Evolutionary conservation across 345 rosid species (phyloP), one percentile per base, ranked within the genome.

Genomic region (Kernera saxatilis): DNA sequence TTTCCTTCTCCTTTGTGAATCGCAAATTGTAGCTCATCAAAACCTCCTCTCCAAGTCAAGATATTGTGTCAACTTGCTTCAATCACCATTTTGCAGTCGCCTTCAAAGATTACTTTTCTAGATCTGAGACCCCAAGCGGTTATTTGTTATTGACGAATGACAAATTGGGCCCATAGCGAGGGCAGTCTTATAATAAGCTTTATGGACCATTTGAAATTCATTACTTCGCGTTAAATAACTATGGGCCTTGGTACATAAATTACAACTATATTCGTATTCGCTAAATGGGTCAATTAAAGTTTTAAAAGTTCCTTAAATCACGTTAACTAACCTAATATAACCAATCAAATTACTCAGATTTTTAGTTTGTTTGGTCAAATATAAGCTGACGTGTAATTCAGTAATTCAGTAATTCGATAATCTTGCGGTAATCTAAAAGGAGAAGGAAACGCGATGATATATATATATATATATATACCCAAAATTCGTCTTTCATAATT

Each of bases 181-280:
- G 39, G 4, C 39, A 35, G 22, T 43, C 4, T 43, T 18, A 27
- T 8, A 67, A 27, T 18, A 22, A 52, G 49, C 66, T 57, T 57
- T 23, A 0, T 48, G 5, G 22, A 13, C 5, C n/a, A 25, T 6
- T 22, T 21, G 25, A 29, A 10, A 5, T 25, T 6, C 33, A 43
- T 21, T 40, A 32, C 23, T 23, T 36, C 18, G 1, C 6, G 55
- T 66, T 9, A 4, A 15, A 12, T 26, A 12, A 18, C 1, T 11
- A 12, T 71, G 62, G 75, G 62, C 69, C 53, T 51, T 61, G 48
- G n/a, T 40, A 18, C 61, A 71, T 21, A 46, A 64, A 22, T 8
- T 30, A 7, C 10, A 8, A 39, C 18, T 17, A 26, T 12, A 49
- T 15, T 51, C 5, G 49, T 51, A 22, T 40, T 29, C 29, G 17